These are phyloP conservation scores for Entomortierella chlamydospora DNA, from an alignment of 192 early-diverging fungal species.

Conservation along the genomic window DNA sequence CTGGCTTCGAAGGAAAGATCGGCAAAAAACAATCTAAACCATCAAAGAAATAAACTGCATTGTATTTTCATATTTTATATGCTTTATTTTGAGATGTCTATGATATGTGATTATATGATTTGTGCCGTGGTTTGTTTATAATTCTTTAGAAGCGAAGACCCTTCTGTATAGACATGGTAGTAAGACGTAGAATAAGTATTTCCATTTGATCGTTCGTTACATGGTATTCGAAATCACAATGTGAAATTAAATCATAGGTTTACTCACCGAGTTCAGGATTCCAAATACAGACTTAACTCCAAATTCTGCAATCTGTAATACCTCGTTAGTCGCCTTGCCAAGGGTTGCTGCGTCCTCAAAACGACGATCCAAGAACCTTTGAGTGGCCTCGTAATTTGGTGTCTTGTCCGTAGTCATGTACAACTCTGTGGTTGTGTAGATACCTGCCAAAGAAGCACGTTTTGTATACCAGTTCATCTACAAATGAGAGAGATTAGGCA, in stretches of 20 bases:
- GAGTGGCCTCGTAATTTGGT: slow-evolving; percentile 76
- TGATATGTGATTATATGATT: not conserved
- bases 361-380: slow-evolving; percentile 82
- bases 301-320: slow-evolving; percentile 53
- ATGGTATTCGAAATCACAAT: too few species aligned
- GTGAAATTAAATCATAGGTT: not conserved
- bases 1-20: slow-evolving; percentile 52
- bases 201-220: not conserved
- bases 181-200: not conserved
- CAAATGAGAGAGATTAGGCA: not conserved
- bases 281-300: slow-evolving; percentile 59
- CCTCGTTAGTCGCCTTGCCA: slow-evolving; percentile 61
- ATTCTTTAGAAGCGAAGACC: not conserved
- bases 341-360: slow-evolving; percentile 76
- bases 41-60: slow-evolving; percentile 56
- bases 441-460: slow-evolving; percentile 80
- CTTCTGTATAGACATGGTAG: slow-evolving; percentile 14
- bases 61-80: slow-evolving; percentile 37
- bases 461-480: slow-evolving; percentile 94
- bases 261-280: slow-evolving; percentile 60
- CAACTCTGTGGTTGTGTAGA: slow-evolving; percentile 90
- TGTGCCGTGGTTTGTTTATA: not conserved
- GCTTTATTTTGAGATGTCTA: not conserved
- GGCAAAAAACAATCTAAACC: slow-evolving; percentile 53
- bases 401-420: slow-evolving; percentile 94